Percentiles rank a stretch among this genome's conserved stretches.
These are phyloP conservation scores for Fusarium cicatricum DNA, from an alignment of 2,329 filamentous ascomycete genomes.

Conservation along the genomic window DNA sequence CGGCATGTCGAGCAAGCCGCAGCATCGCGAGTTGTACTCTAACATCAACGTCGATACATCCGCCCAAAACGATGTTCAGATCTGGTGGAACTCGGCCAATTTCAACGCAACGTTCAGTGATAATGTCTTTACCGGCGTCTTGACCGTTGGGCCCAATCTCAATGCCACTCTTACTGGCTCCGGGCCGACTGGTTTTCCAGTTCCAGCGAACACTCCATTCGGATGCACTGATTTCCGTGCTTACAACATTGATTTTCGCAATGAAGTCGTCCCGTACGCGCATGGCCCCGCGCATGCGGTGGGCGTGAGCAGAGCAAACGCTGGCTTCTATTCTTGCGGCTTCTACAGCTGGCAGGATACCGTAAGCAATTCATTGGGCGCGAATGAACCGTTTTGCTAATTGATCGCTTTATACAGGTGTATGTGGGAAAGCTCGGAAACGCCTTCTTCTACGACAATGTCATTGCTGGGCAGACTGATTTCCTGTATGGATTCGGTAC, in stretches of 20 bases:
- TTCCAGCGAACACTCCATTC: constrained; percentile 68
- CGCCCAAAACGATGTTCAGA: constrained; percentile 57
- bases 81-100: constrained; percentile 66
- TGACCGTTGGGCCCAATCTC: constrained; percentile 70
- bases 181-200: constrained; percentile 68
- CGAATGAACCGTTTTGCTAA: not conserved
- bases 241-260: constrained; percentile 73
- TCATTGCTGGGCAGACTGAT: constrained; percentile 72
- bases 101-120: constrained; percentile 57
- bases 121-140: constrained; percentile 68
- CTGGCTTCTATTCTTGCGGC: constrained; percentile 71
- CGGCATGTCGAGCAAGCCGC: constrained; percentile 60
- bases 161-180: constrained; percentile 69
- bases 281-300: constrained; percentile 67
- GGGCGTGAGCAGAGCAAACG: constrained; percentile 68
- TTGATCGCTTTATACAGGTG: constrained; percentile 47
- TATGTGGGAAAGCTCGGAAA: constrained; percentile 74
- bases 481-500: constrained; percentile 76
- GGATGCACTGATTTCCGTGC: constrained; percentile 69
- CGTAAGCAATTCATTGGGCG: constrained; percentile 47
- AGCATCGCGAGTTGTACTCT: constrained; percentile 45
- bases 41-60: constrained; percentile 54
- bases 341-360: constrained; percentile 76
- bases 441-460: constrained; percentile 67
- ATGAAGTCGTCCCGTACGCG: constrained; percentile 60